A percentile compares a stretch with the other conserved stretches of the same genome.
Conservation (phyloP, 176 grass and related monocot species). For the Urochloa ruziziensis region DNA sequence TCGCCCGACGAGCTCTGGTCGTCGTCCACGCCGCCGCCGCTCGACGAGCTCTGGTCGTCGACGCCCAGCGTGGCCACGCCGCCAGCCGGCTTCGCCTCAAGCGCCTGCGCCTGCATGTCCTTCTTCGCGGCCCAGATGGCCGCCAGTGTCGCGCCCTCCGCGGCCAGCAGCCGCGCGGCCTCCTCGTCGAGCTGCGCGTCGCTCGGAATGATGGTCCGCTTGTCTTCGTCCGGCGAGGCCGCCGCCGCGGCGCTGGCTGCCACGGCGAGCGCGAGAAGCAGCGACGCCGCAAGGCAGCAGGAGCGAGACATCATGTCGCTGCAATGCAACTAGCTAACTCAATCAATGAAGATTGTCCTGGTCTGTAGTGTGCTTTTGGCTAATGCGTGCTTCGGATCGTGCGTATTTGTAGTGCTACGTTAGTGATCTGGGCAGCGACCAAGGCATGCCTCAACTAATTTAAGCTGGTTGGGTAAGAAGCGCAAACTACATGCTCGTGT, state of each 20-base stretch:
- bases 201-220: neutral
- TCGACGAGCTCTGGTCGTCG: constrained; percentile 23
- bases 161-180: neutral
- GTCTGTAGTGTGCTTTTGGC: neutral
- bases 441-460: neutral
- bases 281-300: neutral
- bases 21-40: neutral
- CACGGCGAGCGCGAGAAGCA: constrained; percentile 32
- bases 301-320: constrained; percentile 32
- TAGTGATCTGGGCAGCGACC: neutral
- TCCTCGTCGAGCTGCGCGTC: neutral
- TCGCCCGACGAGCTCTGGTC: constrained; percentile 26
- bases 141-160: neutral
- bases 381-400: neutral
- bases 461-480: neutral
- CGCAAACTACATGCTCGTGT: neutral
- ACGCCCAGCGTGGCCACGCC: constrained; percentile 21
- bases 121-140: neutral
- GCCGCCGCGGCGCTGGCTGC: neutral
- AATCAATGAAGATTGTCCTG: neutral
- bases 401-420: neutral
- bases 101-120: neutral
- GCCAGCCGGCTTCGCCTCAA: constrained; percentile 4
- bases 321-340: neutral
- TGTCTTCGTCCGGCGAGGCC: neutral